phyloP scores from a whole-genome alignment of 768 basidiomycete genomes.

The Gymnopilus junonius region DNA sequence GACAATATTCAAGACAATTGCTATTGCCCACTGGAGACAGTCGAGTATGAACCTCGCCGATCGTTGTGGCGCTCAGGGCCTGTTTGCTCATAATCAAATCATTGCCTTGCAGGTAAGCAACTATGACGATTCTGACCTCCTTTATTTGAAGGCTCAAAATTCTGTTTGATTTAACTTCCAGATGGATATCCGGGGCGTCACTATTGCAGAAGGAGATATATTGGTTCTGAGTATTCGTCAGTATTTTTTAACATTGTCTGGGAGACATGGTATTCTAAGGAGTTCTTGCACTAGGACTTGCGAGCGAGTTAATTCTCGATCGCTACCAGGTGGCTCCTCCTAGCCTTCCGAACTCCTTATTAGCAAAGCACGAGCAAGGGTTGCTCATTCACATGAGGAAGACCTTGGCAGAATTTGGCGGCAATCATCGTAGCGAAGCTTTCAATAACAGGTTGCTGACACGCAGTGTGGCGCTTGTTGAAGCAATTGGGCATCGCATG shows the following conservation, averaged over 20 bases:
- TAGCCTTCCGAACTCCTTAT: constrained; percentile 15
- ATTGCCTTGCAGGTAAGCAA: constrained; percentile 30
- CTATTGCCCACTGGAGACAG: constrained; percentile 1
- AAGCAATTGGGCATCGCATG: constrained; percentile 50
- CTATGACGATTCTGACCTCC: constrained; percentile 10
- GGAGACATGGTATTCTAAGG: neutral
- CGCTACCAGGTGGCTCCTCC: constrained; percentile 20
- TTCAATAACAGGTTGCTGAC: constrained; percentile 44
- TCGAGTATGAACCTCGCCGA: constrained; percentile 25
- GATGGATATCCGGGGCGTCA: constrained; percentile 40
- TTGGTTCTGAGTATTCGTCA: constrained; percentile 43
- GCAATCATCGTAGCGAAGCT: constrained; percentile 30
- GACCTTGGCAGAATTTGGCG: constrained; percentile 22
- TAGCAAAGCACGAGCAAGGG: constrained; percentile 25
- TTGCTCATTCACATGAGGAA: constrained; percentile 15
- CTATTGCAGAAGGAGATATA: constrained; percentile 51
- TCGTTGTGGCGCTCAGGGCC: constrained; percentile 48
- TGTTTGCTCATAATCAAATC: constrained; percentile 43
- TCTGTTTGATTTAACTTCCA: constrained; percentile 24
- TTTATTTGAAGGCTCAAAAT: constrained; percentile 24
- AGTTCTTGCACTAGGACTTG: constrained; percentile 27
- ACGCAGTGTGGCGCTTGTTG: constrained; percentile 37
- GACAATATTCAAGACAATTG: constrained; percentile 10
- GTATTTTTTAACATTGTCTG: constrained; percentile 14
- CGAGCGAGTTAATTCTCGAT: constrained; percentile 30